Percentiles rank a stretch among this genome's conserved stretches.
Evolutionary conservation across 352 stramenopile species (phyloP).

Genomic region (Phytophthora sp.): DNA sequence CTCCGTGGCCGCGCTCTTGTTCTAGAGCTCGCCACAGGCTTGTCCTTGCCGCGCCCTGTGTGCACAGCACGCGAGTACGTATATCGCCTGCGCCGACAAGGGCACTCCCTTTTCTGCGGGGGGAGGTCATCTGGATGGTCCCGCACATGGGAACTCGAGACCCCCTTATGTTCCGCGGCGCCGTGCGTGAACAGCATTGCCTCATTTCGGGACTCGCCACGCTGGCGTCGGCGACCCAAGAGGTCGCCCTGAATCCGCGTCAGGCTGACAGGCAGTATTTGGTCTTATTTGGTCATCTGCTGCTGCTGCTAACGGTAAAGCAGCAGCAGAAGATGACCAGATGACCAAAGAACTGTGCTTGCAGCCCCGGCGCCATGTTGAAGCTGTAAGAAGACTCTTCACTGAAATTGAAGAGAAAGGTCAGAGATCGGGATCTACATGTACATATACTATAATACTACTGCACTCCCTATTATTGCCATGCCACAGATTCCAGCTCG

Average conservation of each 20-base stretch:
- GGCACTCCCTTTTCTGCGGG: conserved; percentile 25
- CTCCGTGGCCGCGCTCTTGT: conserved; percentile 38
- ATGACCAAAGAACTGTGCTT: no score
- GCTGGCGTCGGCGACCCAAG: not conserved
- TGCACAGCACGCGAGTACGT: not conserved
- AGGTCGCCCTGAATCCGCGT: not conserved
- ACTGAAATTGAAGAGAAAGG: no score
- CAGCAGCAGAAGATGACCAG: no score
- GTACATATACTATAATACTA: not conserved
- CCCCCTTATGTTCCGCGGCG: conserved; percentile 8
- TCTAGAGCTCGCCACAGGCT: conserved; percentile 13
- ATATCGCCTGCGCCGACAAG: not conserved
- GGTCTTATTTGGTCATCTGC: no score
- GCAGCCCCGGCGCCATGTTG: no score
- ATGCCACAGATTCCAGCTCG: no score
- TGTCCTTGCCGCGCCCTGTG: not conserved
- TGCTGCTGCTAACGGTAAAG: no score
- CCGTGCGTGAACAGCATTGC: not conserved
- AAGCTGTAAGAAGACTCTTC: no score
- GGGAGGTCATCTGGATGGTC: conserved; percentile 24
- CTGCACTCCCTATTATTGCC: no score
- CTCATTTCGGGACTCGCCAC: conserved; percentile 11
- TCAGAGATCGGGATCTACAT: no score
- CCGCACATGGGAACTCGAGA: conserved; percentile 13
- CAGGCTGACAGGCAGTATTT: no score